These are phyloP conservation scores for Fusarium irregulare DNA, from an alignment of 2,329 filamentous ascomycete genomes.

Conservation along the genomic window DNA sequence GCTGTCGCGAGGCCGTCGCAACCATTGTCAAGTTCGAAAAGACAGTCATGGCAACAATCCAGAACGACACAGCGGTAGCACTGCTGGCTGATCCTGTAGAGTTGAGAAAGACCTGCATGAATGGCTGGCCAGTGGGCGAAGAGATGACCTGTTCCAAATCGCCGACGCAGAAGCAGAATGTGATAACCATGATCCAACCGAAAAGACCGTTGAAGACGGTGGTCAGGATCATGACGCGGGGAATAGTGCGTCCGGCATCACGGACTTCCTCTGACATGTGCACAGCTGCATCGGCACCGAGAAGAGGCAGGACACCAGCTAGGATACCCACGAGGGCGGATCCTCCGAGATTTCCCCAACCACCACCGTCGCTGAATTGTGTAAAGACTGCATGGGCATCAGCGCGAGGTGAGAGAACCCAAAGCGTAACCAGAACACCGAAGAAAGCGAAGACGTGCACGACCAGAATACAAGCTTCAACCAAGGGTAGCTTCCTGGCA, in stretches of 20 bases:
- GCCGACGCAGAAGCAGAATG: slow-evolving; percentile 39
- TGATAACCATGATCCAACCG: slow-evolving; percentile 44
- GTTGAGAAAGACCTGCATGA: slow-evolving; percentile 42
- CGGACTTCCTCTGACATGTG: slow-evolving; percentile 42
- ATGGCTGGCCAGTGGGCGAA: slow-evolving; percentile 36
- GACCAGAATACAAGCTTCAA: slow-evolving; percentile 30
- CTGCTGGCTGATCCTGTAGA: slow-evolving; percentile 33
- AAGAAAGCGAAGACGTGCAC: slow-evolving; percentile 43
- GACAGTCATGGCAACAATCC: slow-evolving; percentile 39
- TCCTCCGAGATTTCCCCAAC: slow-evolving; percentile 33
- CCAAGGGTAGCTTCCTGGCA: slow-evolving; percentile 27
- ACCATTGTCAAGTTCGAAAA: slow-evolving; percentile 42
- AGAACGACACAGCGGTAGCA: slow-evolving; percentile 35
- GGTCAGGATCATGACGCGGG: slow-evolving; percentile 34
- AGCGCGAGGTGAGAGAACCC: slow-evolving; percentile 37
- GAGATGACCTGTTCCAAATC: slow-evolving; percentile 35
- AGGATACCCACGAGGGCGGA: slow-evolving; percentile 40
- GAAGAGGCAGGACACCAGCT: slow-evolving; percentile 32
- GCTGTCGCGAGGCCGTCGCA: slow-evolving; percentile 37
- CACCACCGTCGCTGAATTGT: slow-evolving; percentile 36
- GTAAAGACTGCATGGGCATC: slow-evolving; percentile 36
- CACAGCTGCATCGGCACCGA: slow-evolving; percentile 40
- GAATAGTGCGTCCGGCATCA: slow-evolving; percentile 35
- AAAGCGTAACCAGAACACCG: slow-evolving; percentile 35
- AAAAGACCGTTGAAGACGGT: slow-evolving; percentile 38